Conservation (phyloP, 805 yeast genomes). For the Starmerella vitae region DNA sequence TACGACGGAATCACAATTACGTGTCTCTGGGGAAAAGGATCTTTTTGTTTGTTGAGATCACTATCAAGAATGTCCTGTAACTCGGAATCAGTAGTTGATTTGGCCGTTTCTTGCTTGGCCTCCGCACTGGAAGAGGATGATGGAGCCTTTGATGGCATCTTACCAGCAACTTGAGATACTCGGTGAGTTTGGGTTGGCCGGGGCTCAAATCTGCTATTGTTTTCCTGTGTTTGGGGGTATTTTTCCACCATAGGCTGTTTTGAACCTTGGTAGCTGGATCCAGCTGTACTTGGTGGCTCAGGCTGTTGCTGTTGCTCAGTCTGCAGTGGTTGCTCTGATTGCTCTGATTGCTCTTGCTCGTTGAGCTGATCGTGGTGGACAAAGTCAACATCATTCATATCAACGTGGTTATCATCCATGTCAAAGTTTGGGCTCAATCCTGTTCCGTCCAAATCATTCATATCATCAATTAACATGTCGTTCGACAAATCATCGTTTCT, state of each 20-base stretch:
- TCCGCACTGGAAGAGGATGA: background rate
- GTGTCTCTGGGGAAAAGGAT: slow-evolving; percentile 49
- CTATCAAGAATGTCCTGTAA: background rate
- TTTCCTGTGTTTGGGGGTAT: too few relatives aligned
- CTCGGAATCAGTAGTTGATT: background rate
- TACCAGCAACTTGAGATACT: background rate
- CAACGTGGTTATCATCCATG: background rate
- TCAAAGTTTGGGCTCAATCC: background rate
- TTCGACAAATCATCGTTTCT: background rate
- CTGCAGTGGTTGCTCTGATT: background rate
- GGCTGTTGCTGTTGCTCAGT: background rate
- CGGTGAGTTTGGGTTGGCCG: background rate
- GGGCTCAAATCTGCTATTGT: background rate
- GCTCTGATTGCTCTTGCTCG: background rate
- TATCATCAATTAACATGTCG: background rate
- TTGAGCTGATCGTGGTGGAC: background rate
- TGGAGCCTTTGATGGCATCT: background rate
- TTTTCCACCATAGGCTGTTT: background rate
- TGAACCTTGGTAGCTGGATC: background rate
- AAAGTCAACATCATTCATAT: background rate
- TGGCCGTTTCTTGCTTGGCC: background rate
- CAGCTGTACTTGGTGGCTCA: too few relatives aligned
- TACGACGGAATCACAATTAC: slow-evolving; percentile 78
- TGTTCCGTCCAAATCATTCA: background rate
- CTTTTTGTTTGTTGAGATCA: background rate